Percentiles rank a stretch among this genome's conserved stretches.
These are phyloP conservation scores for Yamadazyma songkhlaensis DNA, from an alignment of 1,139 yeast species.

Conservation along the genomic window DNA sequence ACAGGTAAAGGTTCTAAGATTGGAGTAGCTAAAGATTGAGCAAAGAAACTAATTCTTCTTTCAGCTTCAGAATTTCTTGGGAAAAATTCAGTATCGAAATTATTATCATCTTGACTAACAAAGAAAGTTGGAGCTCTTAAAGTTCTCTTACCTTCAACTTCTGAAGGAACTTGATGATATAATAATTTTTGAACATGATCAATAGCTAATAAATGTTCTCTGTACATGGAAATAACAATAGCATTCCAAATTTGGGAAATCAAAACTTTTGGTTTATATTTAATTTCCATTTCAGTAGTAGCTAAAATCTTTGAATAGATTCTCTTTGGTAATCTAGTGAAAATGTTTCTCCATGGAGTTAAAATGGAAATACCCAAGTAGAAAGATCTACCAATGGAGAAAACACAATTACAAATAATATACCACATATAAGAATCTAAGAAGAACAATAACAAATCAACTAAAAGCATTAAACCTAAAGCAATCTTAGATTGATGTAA, in stretches of 20 bases:
- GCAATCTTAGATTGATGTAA: conserved; percentile 83
- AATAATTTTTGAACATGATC: conserved; percentile 89
- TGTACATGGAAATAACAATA: conserved; percentile 52
- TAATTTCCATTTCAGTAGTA: conserved; percentile 98
- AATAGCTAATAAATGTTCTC: conserved; percentile 51
- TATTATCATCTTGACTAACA: conserved; percentile 96
- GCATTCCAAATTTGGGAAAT: conserved; percentile 97
- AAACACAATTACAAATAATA: conserved; percentile 89
- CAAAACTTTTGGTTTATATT: conserved; percentile 96
- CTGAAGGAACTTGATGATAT: conserved; percentile 97
- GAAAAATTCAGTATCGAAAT: conserved; percentile 92
- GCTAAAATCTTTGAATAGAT: conserved; percentile 96
- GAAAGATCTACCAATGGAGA: conserved; percentile 96
- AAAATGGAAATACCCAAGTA: conserved; percentile 96
- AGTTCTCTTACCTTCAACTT: conserved; percentile 96
- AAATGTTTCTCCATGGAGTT: conserved; percentile 99
- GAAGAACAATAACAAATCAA: conserved; percentile 92
- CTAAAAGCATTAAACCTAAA: conserved; percentile 86
- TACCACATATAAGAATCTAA: conserved; percentile 99
- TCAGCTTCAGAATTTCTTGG: conserved; percentile 97
- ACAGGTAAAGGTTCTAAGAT: conserved; percentile 98
- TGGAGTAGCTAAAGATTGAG: conserved; percentile 97
- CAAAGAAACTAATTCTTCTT: conserved; percentile 98
- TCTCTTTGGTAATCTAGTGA: conserved; percentile 97
- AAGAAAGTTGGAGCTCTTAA: conserved; percentile 98